phyloP scores from a whole-genome alignment of 495 filamentous ascomycete genomes.

The Tuber microsphaerosporum region DNA sequence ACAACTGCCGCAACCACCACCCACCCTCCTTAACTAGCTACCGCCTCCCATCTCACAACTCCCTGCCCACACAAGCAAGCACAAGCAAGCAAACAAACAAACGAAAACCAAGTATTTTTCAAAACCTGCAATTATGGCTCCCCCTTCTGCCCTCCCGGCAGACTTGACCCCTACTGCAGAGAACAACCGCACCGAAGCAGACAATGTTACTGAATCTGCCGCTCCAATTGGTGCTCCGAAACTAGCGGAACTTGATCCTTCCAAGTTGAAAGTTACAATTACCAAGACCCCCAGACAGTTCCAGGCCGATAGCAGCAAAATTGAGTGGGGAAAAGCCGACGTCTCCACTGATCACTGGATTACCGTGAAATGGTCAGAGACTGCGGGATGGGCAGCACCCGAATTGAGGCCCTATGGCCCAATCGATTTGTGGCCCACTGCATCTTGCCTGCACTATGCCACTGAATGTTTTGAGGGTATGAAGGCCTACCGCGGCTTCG shows the following conservation, averaged over 20 bases:
- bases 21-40: background rate
- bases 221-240: background rate
- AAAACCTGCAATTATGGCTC: slow-evolving; percentile 15
- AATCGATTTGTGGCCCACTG: slow-evolving; percentile 71
- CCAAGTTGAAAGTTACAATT: slow-evolving; percentile 60
- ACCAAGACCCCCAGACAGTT: slow-evolving; percentile 62
- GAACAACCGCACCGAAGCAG: slow-evolving; percentile 5
- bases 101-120: background rate
- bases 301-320: slow-evolving; percentile 51
- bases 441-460: slow-evolving; percentile 82
- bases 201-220: background rate
- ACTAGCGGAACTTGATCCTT: slow-evolving; percentile 57
- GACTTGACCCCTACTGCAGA: slow-evolving; percentile 7
- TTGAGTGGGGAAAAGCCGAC: slow-evolving; percentile 47
- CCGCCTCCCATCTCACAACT: background rate
- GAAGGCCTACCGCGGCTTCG: slow-evolving; percentile 77
- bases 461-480: slow-evolving; percentile 89
- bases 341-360: slow-evolving; percentile 90
- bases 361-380: slow-evolving; percentile 60
- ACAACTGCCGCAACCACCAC: background rate
- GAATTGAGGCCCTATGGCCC: slow-evolving; percentile 74
- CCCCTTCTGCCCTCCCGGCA: slow-evolving; percentile 22
- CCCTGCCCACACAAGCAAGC: background rate
- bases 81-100: background rate
- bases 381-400: slow-evolving; percentile 67